phyloP scores from a whole-genome alignment of 805 yeast species.

The Kluyveromyces aestuarii region DNA sequence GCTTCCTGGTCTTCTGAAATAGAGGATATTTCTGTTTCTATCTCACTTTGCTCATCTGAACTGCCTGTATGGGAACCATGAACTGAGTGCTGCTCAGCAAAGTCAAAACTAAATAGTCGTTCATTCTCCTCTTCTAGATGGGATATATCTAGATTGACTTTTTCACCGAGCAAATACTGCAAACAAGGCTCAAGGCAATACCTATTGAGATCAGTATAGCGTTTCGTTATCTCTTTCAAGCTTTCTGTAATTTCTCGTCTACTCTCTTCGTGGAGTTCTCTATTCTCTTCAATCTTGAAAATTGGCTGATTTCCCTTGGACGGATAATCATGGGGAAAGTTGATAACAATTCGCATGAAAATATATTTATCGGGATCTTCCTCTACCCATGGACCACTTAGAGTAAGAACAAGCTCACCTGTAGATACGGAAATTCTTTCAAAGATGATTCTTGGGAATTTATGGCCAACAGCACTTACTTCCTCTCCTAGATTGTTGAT shows the following conservation, averaged over 20 bases:
- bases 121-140: slow-evolving; percentile 30
- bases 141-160: slow-evolving; percentile 37
- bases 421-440: slow-evolving; percentile 85
- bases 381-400: slow-evolving; percentile 69
- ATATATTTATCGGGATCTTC: slow-evolving; percentile 34
- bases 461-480: slow-evolving; percentile 77
- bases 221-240: slow-evolving; percentile 46
- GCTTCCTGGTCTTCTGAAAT: slow-evolving; percentile 34
- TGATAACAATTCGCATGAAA: slow-evolving; percentile 61
- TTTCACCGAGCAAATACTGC: slow-evolving; percentile 74
- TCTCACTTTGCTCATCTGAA: slow-evolving; percentile 30
- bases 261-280: slow-evolving; percentile 46
- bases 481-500: slow-evolving; percentile 82
- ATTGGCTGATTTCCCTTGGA: slow-evolving; percentile 37
- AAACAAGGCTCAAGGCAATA: slow-evolving; percentile 78
- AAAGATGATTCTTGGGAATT: slow-evolving; percentile 77
- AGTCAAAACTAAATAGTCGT: slow-evolving; percentile 24
- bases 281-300: slow-evolving; percentile 71
- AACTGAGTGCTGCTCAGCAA: slow-evolving; percentile 24
- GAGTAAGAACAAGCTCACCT: slow-evolving; percentile 66
- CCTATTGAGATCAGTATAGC: slow-evolving; percentile 45
- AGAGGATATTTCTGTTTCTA: slow-evolving; percentile 25
- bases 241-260: slow-evolving; percentile 42
- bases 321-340: slow-evolving; percentile 72
- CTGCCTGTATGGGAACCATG: slow-evolving; percentile 29